Base-by-base conservation (phyloP, 2,329 filamentous ascomycete species). In the Boeremia lycopersici region DNA sequence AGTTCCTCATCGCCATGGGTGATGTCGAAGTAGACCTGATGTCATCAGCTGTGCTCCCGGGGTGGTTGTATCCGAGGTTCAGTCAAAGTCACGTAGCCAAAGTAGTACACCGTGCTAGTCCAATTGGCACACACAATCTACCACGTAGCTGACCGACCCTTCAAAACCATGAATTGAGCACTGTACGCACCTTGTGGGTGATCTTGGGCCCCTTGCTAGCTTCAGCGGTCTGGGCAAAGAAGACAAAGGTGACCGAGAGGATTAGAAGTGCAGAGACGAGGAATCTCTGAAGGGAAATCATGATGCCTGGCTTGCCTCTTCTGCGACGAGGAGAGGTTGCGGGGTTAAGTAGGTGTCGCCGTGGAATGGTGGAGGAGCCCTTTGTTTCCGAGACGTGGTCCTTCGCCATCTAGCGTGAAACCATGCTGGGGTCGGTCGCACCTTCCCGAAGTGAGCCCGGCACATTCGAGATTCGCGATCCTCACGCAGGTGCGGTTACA, bases 141-240 rank as follows among this genome's bases (percentile, higher is more conserved):
- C 12, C 12, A 31, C 23, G 15, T 17, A 23, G 19, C 25, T 13
- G 35, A 9, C 10, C 13, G 13, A 2, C 11, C 17, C 36, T 29
- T 13, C 28, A 10, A 25, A 41, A 35, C 26, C 38, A n/a, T 7
- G 39, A 29, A 38, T 23, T 34, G 29, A 25, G 31, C 23, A 38
- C 12, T 15, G 36, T 40, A 36, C 66, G 55, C 74, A 84, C 91
- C 86, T 96, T 96, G 83, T 90, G 83, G 70, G 93, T 97, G 81
- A 97, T 93, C 86, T 95, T 96, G 61, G 91, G 93, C 41, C 95
- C 93, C 81, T 93, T 74, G 23, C 63, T 49, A 48, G 71, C 70
- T 61, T 73, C 69, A 13, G 69, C 53, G 36, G 60, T 45, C 67
- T 74, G 70, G 28, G 70, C 69, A 59, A 73, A 72, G 68, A 71